Conservation (phyloP, 768 basidiomycete species). For the Calocybe cyanea region DNA sequence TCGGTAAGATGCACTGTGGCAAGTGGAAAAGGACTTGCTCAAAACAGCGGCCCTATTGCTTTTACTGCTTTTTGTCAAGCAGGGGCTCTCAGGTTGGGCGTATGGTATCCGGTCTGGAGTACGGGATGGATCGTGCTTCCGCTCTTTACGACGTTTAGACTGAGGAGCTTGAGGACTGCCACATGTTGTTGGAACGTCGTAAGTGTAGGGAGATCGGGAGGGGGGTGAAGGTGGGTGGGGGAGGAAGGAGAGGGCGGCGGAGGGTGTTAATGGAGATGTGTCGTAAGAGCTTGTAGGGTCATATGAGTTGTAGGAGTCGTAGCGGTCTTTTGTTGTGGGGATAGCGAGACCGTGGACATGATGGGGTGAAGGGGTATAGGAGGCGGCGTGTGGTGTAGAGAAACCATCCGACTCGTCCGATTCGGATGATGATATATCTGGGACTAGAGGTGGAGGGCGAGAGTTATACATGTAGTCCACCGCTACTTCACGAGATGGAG, state of each 20-base stretch:
- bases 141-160: constrained; percentile 23
- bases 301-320: constrained; percentile 6
- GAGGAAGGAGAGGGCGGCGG: constrained; percentile 30
- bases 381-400: constrained; percentile 29
- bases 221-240: constrained; percentile 30
- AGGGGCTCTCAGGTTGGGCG: constrained; percentile 10
- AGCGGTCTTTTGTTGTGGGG: constrained; percentile 16
- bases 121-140: constrained; percentile 31
- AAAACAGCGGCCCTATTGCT: constrained; percentile 15
- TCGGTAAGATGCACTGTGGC: constrained; percentile 21
- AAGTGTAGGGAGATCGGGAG: constrained; percentile 9
- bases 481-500: constrained; percentile 15
- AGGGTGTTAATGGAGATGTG: constrained; percentile 11
- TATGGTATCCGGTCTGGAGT: constrained; percentile 39
- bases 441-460: constrained; percentile 48
- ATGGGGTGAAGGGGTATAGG: constrained; percentile 8
- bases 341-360: constrained; percentile 26
- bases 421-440: constrained; percentile 54
- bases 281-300: constrained; percentile 15
- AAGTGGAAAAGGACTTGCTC: constrained; percentile 14
- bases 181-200: constrained; percentile 13
- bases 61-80: constrained; percentile 14
- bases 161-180: constrained; percentile 15
- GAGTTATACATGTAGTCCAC: background rate
- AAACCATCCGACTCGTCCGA: constrained; percentile 64